These are phyloP conservation scores for Gliomastix tumulicola DNA, from an alignment of 2,329 filamentous ascomycete genomes.

Conservation along the genomic window DNA sequence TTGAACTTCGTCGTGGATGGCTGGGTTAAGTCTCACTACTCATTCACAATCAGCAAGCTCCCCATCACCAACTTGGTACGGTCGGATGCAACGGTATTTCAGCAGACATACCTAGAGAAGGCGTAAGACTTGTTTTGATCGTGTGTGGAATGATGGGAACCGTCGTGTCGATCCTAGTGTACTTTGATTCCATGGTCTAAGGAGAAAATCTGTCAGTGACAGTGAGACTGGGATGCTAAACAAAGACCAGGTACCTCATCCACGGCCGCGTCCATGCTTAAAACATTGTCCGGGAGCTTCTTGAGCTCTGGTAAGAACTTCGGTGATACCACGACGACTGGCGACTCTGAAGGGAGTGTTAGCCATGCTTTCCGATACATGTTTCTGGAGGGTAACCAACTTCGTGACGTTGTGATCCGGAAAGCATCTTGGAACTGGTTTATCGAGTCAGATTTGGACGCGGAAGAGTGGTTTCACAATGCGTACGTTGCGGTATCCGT, in stretches of 20 bases:
- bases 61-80: too few relatives aligned
- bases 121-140: constrained; percentile 22
- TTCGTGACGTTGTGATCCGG: constrained; percentile 5
- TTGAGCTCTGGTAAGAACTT: constrained; percentile 6
- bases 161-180: constrained; percentile 18
- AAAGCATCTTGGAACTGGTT: constrained; percentile 5
- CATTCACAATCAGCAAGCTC: too few relatives aligned
- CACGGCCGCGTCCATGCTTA: constrained; percentile 6
- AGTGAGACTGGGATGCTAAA: neutral
- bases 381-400: too few relatives aligned
- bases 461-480: too few relatives aligned
- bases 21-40: constrained; percentile 19
- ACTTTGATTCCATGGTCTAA: constrained; percentile 22
- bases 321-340: constrained; percentile 3
- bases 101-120: constrained; percentile 15
- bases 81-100: neutral
- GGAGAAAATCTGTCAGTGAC: neutral
- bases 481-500: constrained; percentile 5
- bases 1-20: constrained; percentile 27
- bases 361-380: too few relatives aligned
- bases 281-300: constrained; percentile 6
- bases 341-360: constrained; percentile 1
- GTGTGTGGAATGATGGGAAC: constrained; percentile 16
- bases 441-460: too few relatives aligned
- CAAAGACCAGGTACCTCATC: constrained; percentile 4